Percentiles rank a stretch among this genome's conserved stretches.
Evolutionary conservation across 2,329 filamentous ascomycete species (phyloP).

Genomic region (Trichoderma sp.): DNA sequence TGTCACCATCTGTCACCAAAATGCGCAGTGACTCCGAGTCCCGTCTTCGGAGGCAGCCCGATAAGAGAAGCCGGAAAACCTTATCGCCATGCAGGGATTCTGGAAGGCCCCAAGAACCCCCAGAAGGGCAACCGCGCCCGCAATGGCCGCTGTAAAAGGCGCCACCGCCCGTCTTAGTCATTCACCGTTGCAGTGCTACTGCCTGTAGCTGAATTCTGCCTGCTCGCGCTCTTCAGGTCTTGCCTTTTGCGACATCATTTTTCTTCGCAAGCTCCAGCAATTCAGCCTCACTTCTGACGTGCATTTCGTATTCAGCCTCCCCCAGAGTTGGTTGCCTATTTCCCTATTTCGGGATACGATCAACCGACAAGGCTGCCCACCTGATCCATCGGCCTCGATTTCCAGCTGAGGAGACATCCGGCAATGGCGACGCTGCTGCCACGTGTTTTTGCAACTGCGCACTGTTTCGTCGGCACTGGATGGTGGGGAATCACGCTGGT

Average conservation of each 20-base stretch:
- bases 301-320: not conserved
- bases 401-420: not conserved
- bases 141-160: not conserved
- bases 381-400: not conserved
- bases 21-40: not conserved
- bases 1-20: not conserved
- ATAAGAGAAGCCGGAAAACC: not conserved
- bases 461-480: slow-evolving; percentile 13
- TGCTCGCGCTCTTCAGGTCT: not conserved
- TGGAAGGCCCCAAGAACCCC: not conserved
- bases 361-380: not conserved
- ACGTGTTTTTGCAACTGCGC: not conserved
- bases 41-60: not conserved
- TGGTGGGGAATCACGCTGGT: slow-evolving; percentile 12
- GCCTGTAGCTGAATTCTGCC: not conserved
- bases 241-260: not conserved
- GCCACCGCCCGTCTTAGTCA: slow-evolving; percentile 9
- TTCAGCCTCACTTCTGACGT: not conserved
- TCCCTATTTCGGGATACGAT: not conserved
- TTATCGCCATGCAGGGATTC: slow-evolving; percentile 1
- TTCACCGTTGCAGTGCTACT: not conserved
- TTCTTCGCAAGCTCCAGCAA: not conserved
- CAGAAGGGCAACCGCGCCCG: not conserved
- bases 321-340: not conserved
- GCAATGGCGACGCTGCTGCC: not conserved